These are phyloP conservation scores for Colletotrichum horii DNA, from an alignment of 2,329 filamentous ascomycete species.

Conservation along the genomic window DNA sequence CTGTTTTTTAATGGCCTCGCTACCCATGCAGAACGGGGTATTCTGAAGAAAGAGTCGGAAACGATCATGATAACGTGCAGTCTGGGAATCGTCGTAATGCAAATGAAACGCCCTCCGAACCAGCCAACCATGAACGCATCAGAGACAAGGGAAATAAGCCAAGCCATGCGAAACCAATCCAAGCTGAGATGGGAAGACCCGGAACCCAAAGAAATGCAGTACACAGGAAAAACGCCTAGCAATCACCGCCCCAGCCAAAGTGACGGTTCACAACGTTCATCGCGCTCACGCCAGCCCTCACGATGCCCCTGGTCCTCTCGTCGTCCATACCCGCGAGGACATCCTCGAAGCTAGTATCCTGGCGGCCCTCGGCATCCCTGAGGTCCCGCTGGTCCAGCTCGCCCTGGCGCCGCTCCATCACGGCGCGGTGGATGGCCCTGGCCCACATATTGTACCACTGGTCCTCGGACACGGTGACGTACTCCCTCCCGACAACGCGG, in stretches of 20 bases:
- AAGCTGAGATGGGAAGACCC: neutral
- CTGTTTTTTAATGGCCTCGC: conserved; percentile 6
- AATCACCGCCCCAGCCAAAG: conserved; percentile 55
- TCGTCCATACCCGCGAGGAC: conserved; percentile 38
- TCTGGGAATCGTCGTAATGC: conserved; percentile 9
- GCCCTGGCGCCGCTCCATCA: conserved; percentile 61
- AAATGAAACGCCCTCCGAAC: neutral
- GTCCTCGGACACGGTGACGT: conserved; percentile 59
- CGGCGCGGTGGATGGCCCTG: conserved; percentile 62
- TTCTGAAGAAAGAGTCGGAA: neutral
- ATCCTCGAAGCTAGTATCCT: conserved; percentile 34
- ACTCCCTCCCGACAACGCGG: conserved; percentile 38
- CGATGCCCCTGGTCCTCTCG: conserved; percentile 44
- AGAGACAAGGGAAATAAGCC: neutral
- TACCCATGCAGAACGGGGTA: conserved; percentile 10
- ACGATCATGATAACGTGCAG: conserved; percentile 11
- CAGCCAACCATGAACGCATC: neutral
- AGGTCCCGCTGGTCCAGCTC: conserved; percentile 64
- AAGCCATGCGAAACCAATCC: neutral
- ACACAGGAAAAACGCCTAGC: neutral
- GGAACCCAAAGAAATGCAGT: neutral
- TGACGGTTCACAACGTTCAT: conserved; percentile 59
- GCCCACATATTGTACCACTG: conserved; percentile 70
- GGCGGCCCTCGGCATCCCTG: conserved; percentile 42
- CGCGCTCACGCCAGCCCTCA: conserved; percentile 54